Evolutionary conservation across 192 early-diverging fungal genomes (phyloP).

Genomic region (Coemansia sp.): DNA sequence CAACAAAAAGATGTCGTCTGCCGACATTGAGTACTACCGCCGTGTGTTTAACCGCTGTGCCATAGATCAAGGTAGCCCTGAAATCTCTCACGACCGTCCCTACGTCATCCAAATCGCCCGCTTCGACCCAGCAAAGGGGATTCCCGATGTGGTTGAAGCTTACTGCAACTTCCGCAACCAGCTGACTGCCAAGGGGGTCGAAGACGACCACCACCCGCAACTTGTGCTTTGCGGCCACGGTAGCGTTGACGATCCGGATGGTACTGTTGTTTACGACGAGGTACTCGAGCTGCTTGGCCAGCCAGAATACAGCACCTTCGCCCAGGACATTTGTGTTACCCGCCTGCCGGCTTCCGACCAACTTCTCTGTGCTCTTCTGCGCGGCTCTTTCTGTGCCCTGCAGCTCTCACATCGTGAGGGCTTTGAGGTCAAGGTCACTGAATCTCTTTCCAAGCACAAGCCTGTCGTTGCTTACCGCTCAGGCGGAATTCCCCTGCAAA

Average conservation of each 20-base stretch:
- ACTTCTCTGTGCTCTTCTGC: slow-evolving; percentile 70
- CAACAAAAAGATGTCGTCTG: slow-evolving; percentile 65
- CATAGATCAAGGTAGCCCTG: slow-evolving; percentile 65
- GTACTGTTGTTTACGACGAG: slow-evolving; percentile 65
- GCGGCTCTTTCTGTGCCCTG: slow-evolving; percentile 68
- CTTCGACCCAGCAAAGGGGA: slow-evolving; percentile 86
- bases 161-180: slow-evolving; percentile 65
- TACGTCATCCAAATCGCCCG: slow-evolving; percentile 82
- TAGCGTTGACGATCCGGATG: slow-evolving; percentile 84
- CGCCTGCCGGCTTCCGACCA: slow-evolving; percentile 80
- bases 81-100: slow-evolving; percentile 61
- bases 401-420: slow-evolving; percentile 82
- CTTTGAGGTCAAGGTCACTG: slow-evolving; percentile 85
- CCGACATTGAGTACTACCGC: slow-evolving; percentile 66
- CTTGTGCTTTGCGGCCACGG: slow-evolving; percentile 76
- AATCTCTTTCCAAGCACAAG: slow-evolving; percentile 68
- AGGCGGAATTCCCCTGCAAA: slow-evolving; percentile 83
- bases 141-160: slow-evolving; percentile 69
- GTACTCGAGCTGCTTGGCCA: slow-evolving; percentile 50
- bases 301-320: slow-evolving; percentile 57
- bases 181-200: slow-evolving; percentile 47
- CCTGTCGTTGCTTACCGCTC: slow-evolving; percentile 65
- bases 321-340: slow-evolving; percentile 59
- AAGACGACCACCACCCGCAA: slow-evolving; percentile 61
- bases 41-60: slow-evolving; percentile 78